Percentiles rank a stretch among this genome's conserved stretches.
Evolutionary conservation across 169 alveolate genomes (phyloP).

Genomic region (Pseudocohnilembus persalinus): DNA sequence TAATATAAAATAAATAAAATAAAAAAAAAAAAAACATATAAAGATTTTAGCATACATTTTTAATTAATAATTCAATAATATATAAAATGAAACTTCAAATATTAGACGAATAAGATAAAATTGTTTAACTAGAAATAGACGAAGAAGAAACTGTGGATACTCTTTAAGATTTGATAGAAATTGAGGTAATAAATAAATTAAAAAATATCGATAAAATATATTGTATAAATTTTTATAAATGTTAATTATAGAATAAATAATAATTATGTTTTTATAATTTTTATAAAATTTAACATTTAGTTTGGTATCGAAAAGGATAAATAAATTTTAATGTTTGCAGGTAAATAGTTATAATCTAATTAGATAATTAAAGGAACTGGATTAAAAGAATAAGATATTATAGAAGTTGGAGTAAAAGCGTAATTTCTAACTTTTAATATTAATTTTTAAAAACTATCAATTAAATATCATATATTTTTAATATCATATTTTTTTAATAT

Average conservation of each 20-base stretch:
- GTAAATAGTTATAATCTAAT: not conserved
- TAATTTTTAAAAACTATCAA: no score
- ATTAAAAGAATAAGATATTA: not conserved
- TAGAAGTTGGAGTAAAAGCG: not conserved
- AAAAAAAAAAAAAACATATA: no score
- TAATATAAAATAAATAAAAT: no score
- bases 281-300: not conserved
- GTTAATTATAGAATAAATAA: constrained; percentile 14
- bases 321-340: constrained; percentile 1
- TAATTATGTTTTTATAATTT: not conserved
- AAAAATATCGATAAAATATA: no score
- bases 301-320: not conserved
- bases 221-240: not conserved
- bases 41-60: not conserved
- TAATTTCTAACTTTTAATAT: no score
- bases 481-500: no score
- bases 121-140: constrained; percentile 36
- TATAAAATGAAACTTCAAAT: constrained; percentile 2
- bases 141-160: constrained; percentile 37
- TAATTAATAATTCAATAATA: no score
- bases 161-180: constrained; percentile 31
- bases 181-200: constrained; percentile 27
- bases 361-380: not conserved
- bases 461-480: no score
- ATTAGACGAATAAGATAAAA: constrained; percentile 11